These are phyloP conservation scores for Delitschia confertaspora DNA, from an alignment of 495 filamentous ascomycete species.

Conservation along the genomic window DNA sequence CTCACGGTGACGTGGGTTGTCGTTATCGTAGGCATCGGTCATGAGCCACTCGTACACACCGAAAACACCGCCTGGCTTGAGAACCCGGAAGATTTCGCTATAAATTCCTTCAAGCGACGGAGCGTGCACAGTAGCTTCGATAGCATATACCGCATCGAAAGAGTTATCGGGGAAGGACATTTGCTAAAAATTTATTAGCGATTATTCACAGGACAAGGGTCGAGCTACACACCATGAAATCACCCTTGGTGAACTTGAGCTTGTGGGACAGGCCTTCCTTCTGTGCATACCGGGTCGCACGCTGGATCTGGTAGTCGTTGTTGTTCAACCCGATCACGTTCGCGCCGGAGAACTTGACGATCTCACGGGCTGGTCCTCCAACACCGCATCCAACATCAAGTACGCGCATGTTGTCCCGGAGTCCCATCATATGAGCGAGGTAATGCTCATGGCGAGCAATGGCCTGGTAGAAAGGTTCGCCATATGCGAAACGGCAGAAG, in stretches of 20 bases:
- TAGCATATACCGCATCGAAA: slow-evolving; percentile 96
- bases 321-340: slow-evolving; percentile 95
- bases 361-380: slow-evolving; percentile 93
- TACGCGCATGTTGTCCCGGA: slow-evolving; percentile 79
- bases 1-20: slow-evolving; percentile 75
- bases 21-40: slow-evolving; percentile 91
- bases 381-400: slow-evolving; percentile 97
- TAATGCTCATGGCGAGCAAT: slow-evolving; percentile 98
- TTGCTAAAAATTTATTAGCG: slow-evolving; percentile 48
- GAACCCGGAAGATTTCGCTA: slow-evolving; percentile 83
- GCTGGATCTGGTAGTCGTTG: slow-evolving; percentile 99
- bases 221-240: slow-evolving; percentile 69
- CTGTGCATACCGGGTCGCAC: slow-evolving; percentile 74
- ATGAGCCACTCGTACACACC: slow-evolving; percentile 99
- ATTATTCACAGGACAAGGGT: not conserved
- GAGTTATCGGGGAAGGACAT: slow-evolving; percentile 88
- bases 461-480: slow-evolving; percentile 83
- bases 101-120: slow-evolving; percentile 93
- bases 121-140: slow-evolving; percentile 94
- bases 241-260: slow-evolving; percentile 85
- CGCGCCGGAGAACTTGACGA: slow-evolving; percentile 85
- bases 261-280: slow-evolving; percentile 75
- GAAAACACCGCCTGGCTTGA: slow-evolving; percentile 94
- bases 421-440: slow-evolving; percentile 81
- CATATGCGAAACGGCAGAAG: slow-evolving; percentile 90